Evolutionary conservation across 768 basidiomycete species (phyloP), one percentile per base, ranked within the genome.

Genomic region (Macrolepiota dolichaula): DNA sequence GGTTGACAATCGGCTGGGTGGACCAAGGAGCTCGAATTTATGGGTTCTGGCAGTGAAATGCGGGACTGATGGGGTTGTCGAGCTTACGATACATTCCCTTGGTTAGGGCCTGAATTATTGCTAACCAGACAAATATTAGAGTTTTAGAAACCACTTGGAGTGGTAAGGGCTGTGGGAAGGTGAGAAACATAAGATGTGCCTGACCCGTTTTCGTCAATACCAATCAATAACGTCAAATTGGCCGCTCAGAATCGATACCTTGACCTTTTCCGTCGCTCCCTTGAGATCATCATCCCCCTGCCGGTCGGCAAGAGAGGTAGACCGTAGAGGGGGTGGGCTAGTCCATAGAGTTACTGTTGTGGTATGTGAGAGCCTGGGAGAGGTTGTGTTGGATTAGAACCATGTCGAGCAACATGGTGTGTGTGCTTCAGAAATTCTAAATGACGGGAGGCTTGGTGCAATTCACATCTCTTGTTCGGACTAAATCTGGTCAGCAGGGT

Each of bases 91-190:
- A 80, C 70, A 67, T 65, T 51, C 67, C 29, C 69, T 65, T 64
- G 64, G 68, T 68, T 67, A 71, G 69, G 68, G 66, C 67, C 66
- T 63, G 66, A 71, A 68, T 67, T 70, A 71, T 73, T 55, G 59
- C 53, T 55, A 64, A 61, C 61, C 55, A 51, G 73, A 69, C 72
- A 73, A 73, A 75, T 77, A 71, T 72, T 74, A 81, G 76, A 79
- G 78, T 80, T 81, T 81, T 81, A 78, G 75, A 72, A 76, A 76
- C 73, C 67, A 67, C 69, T 71, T 72, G 71, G 67, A 55, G 73
- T 64, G 67, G 65, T 69, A 70, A 76, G 75, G 75, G 74, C 68
- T 63, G 69, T 63, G 55, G 40, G 61, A 65, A 61, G 69, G 70
- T 75, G 77, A 66, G 74, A 77, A 73, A 52, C 25, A 15, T 22